Conservation (phyloP, 768 basidiomycete species). For the Gloeostereum incarnatum region DNA sequence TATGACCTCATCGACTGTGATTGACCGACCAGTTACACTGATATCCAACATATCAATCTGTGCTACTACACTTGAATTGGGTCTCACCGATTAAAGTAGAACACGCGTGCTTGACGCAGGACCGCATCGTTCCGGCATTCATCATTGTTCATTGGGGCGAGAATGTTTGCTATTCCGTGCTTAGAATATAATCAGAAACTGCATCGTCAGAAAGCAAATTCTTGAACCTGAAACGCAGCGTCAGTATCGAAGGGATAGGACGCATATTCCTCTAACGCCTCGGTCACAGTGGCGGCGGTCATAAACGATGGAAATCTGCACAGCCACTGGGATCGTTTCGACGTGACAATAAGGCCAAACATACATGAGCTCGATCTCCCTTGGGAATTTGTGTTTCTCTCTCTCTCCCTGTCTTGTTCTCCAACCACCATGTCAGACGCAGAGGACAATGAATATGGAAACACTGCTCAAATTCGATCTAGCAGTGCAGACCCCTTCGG, state of each 20-base stretch:
- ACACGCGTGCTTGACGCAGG: constrained; percentile 46
- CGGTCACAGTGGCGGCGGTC: too few relatives aligned
- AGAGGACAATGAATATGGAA: constrained; percentile 22
- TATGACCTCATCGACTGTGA: constrained; percentile 32
- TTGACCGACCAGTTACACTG: constrained; percentile 29
- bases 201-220: not conserved
- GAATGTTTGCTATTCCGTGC: constrained; percentile 58
- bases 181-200: constrained; percentile 18
- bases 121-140: constrained; percentile 35
- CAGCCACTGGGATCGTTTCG: too few relatives aligned
- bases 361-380: too few relatives aligned
- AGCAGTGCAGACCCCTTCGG: constrained; percentile 11
- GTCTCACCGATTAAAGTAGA: constrained; percentile 61
- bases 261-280: too few relatives aligned
- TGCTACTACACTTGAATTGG: not conserved
- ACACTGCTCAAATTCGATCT: too few relatives aligned
- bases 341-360: too few relatives aligned
- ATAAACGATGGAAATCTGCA: too few relatives aligned
- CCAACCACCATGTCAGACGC: constrained; percentile 33
- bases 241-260: constrained; percentile 48
- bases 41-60: constrained; percentile 1
- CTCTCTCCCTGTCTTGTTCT: constrained; percentile 10
- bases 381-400: too few relatives aligned
- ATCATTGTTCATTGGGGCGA: constrained; percentile 31
- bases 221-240: constrained; percentile 46